Conservation (phyloP, 2,329 filamentous ascomycete species). For the Rhexocercosporidium sp. region DNA sequence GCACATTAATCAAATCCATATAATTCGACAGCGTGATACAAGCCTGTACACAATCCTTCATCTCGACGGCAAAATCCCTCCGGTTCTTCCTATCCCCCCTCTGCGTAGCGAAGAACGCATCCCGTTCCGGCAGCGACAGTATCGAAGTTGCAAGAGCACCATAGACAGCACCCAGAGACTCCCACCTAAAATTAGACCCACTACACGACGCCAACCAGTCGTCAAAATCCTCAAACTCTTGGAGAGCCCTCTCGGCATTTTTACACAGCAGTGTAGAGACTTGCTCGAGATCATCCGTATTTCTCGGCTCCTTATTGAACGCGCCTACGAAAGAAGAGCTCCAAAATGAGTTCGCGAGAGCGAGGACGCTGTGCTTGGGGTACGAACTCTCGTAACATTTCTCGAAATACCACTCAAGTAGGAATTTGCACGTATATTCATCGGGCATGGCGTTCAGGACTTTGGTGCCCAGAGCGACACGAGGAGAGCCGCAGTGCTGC, state of each 20-base stretch:
- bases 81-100: slow-evolving; percentile 33
- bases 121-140: slow-evolving; percentile 30
- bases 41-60: slow-evolving; percentile 42
- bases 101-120: slow-evolving; percentile 38
- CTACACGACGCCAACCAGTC: slow-evolving; percentile 38
- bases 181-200: slow-evolving; percentile 41
- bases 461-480: slow-evolving; percentile 36
- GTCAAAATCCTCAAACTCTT: slow-evolving; percentile 38
- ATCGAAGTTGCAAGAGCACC: slow-evolving; percentile 30
- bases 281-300: slow-evolving; percentile 32
- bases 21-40: slow-evolving; percentile 46
- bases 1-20: slow-evolving; percentile 45
- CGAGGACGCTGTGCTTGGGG: slow-evolving; percentile 27
- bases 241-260: slow-evolving; percentile 36
- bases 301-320: slow-evolving; percentile 30
- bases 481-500: slow-evolving; percentile 29
- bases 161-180: slow-evolving; percentile 39
- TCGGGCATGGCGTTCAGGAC: slow-evolving; percentile 37
- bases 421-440: slow-evolving; percentile 35
- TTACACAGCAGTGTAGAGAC: slow-evolving; percentile 37
- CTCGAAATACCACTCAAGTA: slow-evolving; percentile 35
- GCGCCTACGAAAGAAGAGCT: slow-evolving; percentile 23
- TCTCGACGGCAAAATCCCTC: slow-evolving; percentile 37
- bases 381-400: slow-evolving; percentile 28
- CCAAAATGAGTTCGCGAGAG: slow-evolving; percentile 34